phyloP scores from a whole-genome alignment of 2,329 filamentous ascomycete genomes.

The Pseudogymnoascus sp. region DNA sequence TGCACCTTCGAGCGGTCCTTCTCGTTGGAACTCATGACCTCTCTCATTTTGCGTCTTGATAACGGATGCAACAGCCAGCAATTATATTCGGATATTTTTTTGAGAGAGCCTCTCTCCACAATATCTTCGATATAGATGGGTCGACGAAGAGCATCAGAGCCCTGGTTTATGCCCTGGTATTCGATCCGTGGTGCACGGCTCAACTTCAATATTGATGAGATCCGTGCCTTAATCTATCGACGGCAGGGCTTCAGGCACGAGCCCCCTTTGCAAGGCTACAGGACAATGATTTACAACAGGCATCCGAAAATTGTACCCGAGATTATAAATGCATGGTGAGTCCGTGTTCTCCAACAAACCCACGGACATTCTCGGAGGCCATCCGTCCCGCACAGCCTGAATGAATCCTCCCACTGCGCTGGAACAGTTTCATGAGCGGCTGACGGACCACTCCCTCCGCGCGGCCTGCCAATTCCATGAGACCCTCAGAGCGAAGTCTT shows the following conservation, averaged over 20 bases:
- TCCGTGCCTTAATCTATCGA: conserved; percentile 5
- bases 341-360: neutral
- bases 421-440: neutral
- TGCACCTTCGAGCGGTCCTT: neutral
- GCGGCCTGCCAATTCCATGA: neutral
- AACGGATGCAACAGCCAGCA: neutral
- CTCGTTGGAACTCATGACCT: neutral
- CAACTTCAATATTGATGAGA: neutral
- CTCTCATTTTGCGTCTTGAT: neutral
- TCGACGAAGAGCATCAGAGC: neutral
- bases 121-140: neutral
- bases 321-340: neutral
- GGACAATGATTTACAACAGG: neutral
- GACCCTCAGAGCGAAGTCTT: neutral
- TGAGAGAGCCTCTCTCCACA: neutral
- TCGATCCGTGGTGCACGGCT: neutral
- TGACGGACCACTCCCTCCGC: neutral
- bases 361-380: neutral
- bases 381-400: neutral
- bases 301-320: neutral
- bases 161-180: neutral
- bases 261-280: neutral
- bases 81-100: neutral
- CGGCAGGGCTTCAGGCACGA: neutral
- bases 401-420: neutral